Percentiles rank a stretch among this genome's conserved stretches.
Conservation (phyloP, 2,329 filamentous ascomycete genomes). For the Bretziella fagacearum region DNA sequence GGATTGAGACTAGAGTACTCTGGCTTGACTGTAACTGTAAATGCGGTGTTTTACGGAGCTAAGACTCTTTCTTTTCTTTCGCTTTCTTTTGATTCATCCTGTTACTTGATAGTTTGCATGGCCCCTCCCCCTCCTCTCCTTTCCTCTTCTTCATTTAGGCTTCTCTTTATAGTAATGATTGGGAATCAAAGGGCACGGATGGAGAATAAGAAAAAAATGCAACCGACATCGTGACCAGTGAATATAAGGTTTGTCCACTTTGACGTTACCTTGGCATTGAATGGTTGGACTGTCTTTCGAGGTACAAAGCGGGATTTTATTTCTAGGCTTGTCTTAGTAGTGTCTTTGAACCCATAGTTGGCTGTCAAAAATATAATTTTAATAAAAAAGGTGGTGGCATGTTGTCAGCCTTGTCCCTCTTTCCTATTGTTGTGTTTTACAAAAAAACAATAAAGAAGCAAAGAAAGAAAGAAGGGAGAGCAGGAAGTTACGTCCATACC, state of each 20-base stretch:
- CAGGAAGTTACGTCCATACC: no score
- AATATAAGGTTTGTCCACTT: not conserved
- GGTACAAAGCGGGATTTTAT: no score
- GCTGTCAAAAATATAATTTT: no score
- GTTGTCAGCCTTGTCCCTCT: no score
- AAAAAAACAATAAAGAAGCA: no score
- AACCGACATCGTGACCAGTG: not conserved
- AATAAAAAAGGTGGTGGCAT: no score
- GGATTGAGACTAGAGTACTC: not conserved
- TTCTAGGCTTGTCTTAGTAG: no score
- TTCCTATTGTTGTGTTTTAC: no score
- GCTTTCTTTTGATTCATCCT: not conserved
- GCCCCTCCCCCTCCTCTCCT: not conserved
- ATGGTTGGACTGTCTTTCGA: no score
- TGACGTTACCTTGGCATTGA: not conserved
- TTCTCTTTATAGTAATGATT: not conserved
- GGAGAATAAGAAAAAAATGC: not conserved
- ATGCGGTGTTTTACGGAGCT: conserved; percentile 1
- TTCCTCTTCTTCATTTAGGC: not conserved
- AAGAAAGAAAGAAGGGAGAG: not conserved
- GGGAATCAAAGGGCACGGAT: not conserved
- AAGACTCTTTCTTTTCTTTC: not conserved
- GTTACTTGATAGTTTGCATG: not conserved
- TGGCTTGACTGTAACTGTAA: not conserved
- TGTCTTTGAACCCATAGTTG: no score